A percentile compares a stretch with the other conserved stretches of the same genome.
Conservation (phyloP, 2,329 filamentous ascomycete species). For the Lithohypha guttulata region DNA sequence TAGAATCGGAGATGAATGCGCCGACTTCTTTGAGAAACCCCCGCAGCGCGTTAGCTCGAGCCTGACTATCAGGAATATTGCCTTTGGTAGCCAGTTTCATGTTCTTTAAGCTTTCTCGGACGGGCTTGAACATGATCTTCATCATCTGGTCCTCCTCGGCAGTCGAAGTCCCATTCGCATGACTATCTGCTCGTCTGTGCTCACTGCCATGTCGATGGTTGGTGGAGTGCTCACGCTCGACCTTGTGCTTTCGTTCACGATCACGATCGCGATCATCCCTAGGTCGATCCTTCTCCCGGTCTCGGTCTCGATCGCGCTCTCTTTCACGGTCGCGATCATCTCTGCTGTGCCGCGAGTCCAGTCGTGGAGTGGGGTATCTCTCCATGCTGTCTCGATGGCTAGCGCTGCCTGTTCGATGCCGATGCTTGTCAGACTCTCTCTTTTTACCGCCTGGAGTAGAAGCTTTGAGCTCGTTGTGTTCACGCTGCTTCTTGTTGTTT, state of each 20-base stretch:
- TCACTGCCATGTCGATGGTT: conserved; percentile 20
- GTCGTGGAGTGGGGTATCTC: conserved; percentile 32
- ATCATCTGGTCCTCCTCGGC: conserved; percentile 33
- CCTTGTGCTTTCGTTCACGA: conserved; percentile 19
- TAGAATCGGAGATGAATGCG: conserved; percentile 31
- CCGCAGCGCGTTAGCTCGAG: conserved; percentile 35
- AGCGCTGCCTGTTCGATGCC: conserved; percentile 33
- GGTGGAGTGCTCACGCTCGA: conserved; percentile 13
- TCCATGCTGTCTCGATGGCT: conserved; percentile 33
- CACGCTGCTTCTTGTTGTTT: conserved; percentile 66
- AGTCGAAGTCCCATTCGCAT: conserved; percentile 27
- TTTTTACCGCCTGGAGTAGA: conserved; percentile 38
- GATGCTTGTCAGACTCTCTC: conserved; percentile 32
- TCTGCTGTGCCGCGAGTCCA: conserved; percentile 29
- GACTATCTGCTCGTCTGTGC: conserved; percentile 23
- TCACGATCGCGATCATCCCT: too few species aligned
- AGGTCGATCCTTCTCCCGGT: too few species aligned
- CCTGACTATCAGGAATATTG: conserved; percentile 33
- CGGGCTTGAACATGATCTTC: conserved; percentile 37
- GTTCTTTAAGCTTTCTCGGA: conserved; percentile 32
- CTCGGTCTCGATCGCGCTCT: conserved; percentile 15
- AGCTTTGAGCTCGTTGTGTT: conserved; percentile 16
- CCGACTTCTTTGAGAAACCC: conserved; percentile 36
- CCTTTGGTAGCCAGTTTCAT: conserved; percentile 38
- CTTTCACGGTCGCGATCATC: conserved; percentile 25